Percentiles rank a stretch among this genome's conserved stretches.
phyloP scores from a whole-genome alignment of 495 filamentous ascomycete genomes.

The Aspergillus olivimuriae region DNA sequence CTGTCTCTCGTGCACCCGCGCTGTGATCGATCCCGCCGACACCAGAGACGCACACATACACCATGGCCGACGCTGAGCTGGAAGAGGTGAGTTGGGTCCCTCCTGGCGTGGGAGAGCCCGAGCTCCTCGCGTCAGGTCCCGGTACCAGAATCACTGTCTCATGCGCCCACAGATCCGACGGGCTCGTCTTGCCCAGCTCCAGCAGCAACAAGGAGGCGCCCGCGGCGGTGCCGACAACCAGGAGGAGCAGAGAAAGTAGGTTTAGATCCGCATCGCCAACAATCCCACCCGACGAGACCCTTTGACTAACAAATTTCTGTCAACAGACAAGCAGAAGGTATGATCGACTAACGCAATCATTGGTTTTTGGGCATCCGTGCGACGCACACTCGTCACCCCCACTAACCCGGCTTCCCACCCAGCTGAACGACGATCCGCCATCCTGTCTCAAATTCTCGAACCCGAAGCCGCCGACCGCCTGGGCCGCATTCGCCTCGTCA shows the following conservation, averaged over 20 bases:
- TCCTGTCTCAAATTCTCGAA: constrained; percentile 86
- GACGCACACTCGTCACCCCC: no score
- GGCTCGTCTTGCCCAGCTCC: constrained; percentile 86
- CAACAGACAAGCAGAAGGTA: constrained; percentile 63
- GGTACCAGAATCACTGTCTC: not conserved
- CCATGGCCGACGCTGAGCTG: constrained; percentile 81
- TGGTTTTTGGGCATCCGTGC: no score
- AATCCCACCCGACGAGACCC: not conserved
- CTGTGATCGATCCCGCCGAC: constrained; percentile 2
- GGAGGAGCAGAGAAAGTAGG: constrained; percentile 59
- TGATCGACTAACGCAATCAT: constrained; percentile 5
- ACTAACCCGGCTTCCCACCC: not conserved
- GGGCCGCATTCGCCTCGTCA: constrained; percentile 90
- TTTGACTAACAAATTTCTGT: constrained; percentile 1
- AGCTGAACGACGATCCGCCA: constrained; percentile 55
- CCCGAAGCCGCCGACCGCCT: constrained; percentile 91
- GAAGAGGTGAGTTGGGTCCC: constrained; percentile 54
- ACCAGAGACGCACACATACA: constrained; percentile 15
- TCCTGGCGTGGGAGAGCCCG: not conserved
- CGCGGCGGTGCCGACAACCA: constrained; percentile 45
- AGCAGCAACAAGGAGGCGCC: constrained; percentile 55
- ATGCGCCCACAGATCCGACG: constrained; percentile 61
- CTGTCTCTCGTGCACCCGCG: not conserved
- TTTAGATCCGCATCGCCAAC: constrained; percentile 2
- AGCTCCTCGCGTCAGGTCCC: not conserved